Evolutionary conservation across 2,329 filamentous ascomycete species (phyloP).

Genomic region (Aspergillus puulaauensis): DNA sequence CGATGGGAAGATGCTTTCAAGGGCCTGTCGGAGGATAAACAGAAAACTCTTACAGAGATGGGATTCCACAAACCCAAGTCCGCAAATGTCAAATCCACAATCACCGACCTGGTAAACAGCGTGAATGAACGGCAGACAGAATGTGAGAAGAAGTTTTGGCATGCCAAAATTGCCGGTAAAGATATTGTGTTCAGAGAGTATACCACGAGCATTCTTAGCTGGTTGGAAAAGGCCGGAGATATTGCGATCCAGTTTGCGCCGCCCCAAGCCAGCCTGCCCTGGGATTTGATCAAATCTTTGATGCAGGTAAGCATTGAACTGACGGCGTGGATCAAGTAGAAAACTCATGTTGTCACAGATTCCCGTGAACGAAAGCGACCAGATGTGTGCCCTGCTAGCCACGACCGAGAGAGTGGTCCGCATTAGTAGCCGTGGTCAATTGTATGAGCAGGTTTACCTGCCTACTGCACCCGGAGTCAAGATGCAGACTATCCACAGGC

Average conservation of each 20-base stretch:
- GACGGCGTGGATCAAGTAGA: too few species aligned
- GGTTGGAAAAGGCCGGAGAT: slow-evolving; percentile 23
- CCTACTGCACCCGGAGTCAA: not conserved
- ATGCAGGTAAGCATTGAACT: not conserved
- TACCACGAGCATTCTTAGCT: slow-evolving; percentile 12
- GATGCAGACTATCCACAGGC: not conserved
- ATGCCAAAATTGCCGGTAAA: not conserved
- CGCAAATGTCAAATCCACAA: not conserved
- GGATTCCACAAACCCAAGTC: not conserved
- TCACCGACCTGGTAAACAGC: not conserved
- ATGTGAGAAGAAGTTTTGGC: slow-evolving; percentile 15
- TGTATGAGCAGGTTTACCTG: slow-evolving; percentile 16
- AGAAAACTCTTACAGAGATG: not conserved
- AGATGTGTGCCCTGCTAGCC: slow-evolving; percentile 19
- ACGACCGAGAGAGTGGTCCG: slow-evolving; percentile 15
- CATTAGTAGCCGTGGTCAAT: slow-evolving; percentile 15
- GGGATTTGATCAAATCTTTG: not conserved
- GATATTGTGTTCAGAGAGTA: slow-evolving; percentile 15
- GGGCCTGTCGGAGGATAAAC: not conserved
- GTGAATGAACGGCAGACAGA: slow-evolving; percentile 8
- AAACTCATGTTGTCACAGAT: slow-evolving; percentile 8
- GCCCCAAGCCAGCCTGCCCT: slow-evolving; percentile 32
- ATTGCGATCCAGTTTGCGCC: slow-evolving; percentile 32
- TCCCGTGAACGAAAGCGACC: slow-evolving; percentile 24
- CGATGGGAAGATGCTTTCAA: not conserved